Base-by-base conservation (phyloP, 176 grass and related monocot genomes). In the Cenchrus americanus region DNA sequence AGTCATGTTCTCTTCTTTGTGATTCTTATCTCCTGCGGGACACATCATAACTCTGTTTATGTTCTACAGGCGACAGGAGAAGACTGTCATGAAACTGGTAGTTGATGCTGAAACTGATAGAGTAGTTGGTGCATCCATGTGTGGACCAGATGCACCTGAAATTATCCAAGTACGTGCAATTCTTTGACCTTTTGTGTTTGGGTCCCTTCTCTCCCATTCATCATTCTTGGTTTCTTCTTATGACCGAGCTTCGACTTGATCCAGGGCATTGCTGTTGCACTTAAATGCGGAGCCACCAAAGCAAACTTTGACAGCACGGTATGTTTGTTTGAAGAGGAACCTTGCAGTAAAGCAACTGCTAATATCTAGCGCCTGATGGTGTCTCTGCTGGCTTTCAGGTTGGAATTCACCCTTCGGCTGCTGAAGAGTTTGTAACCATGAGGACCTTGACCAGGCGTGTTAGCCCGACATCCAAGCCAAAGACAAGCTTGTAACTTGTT, bases 341-440 rank as follows among this genome's bases (percentile, higher is more conserved):
- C 17, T 52, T 2, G 2, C 50, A 52, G 37, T 69, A 55, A 62
- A 42, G 19, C 63, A 37, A 6, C 2, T 15, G 32, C 1, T 18
- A 41, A 27, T 78, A 67, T 62, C 18, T 24, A 34, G 21, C 43
- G 15, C 41, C 12, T 78, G 66, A 82, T 21, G 9, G 5, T 78
- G 10, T 66, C 15, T 18, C 21, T 17, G n/a, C 77, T 86, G 59
- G n/a, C 74, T 90, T 77, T 74, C 89, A 98, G 96, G 96, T 98
- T 10, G 96, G 96, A 48, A 95, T 98, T 51, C 96, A 98, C 80
- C 96, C 96, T 30, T 95, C 91, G 10, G 89, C 96, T 7, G 93
- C 96, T 50, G 96, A 98, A 72, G 96, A 98, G 61, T 95, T 98
- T 24, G 96, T 95, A 71, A 98, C 93, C 0, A 98, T 98, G 96